Evolutionary conservation across 2,329 filamentous ascomycete genomes (phyloP).

Genomic region (Plenodomus lindquistii): DNA sequence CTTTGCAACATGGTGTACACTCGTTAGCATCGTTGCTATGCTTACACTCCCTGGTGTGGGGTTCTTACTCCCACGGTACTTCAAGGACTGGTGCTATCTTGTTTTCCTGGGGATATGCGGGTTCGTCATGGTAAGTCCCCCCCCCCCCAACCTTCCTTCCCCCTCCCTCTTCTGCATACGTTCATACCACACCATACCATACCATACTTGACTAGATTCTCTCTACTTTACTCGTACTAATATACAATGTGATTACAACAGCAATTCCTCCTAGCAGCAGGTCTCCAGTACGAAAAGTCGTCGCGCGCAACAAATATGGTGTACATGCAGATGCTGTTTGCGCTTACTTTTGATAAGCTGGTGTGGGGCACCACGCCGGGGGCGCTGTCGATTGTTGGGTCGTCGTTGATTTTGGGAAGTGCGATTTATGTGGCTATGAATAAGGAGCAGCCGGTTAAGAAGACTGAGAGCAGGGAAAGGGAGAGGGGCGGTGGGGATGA

Average conservation of each 20-base stretch:
- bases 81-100: slow-evolving; percentile 68
- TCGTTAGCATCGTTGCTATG: slow-evolving; percentile 68
- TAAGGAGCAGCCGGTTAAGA: slow-evolving; percentile 45
- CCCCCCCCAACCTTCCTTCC: too few species aligned
- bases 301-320: slow-evolving; percentile 67
- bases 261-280: slow-evolving; percentile 82
- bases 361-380: slow-evolving; percentile 65
- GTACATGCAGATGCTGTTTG: slow-evolving; percentile 73
- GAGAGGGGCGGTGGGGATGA: slow-evolving; percentile 3
- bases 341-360: slow-evolving; percentile 65
- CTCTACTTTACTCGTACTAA: too few species aligned
- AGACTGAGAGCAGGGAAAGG: slow-evolving; percentile 11
- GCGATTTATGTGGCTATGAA: slow-evolving; percentile 67
- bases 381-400: slow-evolving; percentile 62
- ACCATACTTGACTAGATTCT: too few species aligned
- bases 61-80: slow-evolving; percentile 59
- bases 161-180: too few species aligned
- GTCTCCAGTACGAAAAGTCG: slow-evolving; percentile 71
- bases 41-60: slow-evolving; percentile 58
- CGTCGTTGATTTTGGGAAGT: slow-evolving; percentile 65
- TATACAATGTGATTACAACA: slow-evolving; percentile 14
- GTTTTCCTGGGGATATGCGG: slow-evolving; percentile 72
- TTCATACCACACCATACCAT: too few species aligned
- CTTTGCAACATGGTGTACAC: slow-evolving; percentile 71
- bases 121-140: slow-evolving; percentile 66